Evolutionary conservation across 164 flowering plant species (phyloP), one percentile per base, ranked within the genome.

Genomic region (Magnolia officinalis): DNA sequence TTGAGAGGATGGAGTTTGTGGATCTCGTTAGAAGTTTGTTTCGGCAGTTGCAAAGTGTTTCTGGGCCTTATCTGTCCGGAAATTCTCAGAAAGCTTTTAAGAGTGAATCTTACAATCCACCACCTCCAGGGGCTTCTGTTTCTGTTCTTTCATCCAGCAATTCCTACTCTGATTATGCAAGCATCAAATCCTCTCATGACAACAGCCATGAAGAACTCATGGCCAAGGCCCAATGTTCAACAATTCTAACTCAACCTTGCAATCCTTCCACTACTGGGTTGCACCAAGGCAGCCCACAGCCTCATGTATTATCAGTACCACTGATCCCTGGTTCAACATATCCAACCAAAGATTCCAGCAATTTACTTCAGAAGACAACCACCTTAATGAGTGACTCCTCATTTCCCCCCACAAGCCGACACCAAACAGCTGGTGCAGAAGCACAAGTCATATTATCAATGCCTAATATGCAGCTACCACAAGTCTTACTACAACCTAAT

Each of bases 1-100:
- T 64, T 65, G 92, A 92, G 81, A 87, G 74, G 2, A 68, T 66
- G 64, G 90, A 87, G 50, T 85, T 94, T 76, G 78, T 87, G 79
- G 80, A 87, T 77, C 88, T 86, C 70, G 77, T 87, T 72, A 85
- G 76, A 77, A 78, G 79, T 70, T 72, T 80, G 79, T 83, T 92
- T 29, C 64, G 26, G 69, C 83, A 77, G 67, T 79, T 84, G 70
- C 84, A 73, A 77, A 77, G 78, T 75, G 37, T 70, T 72, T 70
- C 77, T 65, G 84, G 81, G 23, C 21, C 77, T 21, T 26, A 77
- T 50, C 74, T 55, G 20, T 23, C 74, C 19, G 80, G 68, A 58
- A 76, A 75, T 74, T 71, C 71, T 45, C 75, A 81, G 23, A 79
- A 75, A n/a, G 78, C 83, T 74, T 71, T 73, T 51, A 75, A 76